Percentiles rank a stretch among this genome's conserved stretches.
Conservation (phyloP, 2,329 filamentous ascomycete genomes). For the Cercospora janseana region DNA sequence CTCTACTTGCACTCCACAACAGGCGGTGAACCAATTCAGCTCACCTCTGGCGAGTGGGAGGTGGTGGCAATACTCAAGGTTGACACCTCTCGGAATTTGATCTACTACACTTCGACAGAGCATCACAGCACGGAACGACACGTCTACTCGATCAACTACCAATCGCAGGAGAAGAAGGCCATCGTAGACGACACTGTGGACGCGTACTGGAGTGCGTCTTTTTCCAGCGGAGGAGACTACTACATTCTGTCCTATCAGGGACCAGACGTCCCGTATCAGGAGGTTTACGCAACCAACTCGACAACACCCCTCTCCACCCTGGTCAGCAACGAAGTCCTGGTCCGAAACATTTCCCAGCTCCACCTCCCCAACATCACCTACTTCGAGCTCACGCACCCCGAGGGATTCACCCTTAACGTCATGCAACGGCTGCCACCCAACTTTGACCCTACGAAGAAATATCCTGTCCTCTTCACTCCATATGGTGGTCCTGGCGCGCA, state of each 20-base stretch:
- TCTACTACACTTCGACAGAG: conserved; percentile 66
- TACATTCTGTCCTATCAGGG: conserved; percentile 65
- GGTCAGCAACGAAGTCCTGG: conserved; percentile 59
- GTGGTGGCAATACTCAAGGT: conserved; percentile 60
- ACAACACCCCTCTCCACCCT: conserved; percentile 58
- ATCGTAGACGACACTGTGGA: conserved; percentile 61
- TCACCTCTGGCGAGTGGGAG: conserved; percentile 60
- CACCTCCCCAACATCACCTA: conserved; percentile 64
- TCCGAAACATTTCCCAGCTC: conserved; percentile 57
- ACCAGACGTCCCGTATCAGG: conserved; percentile 67
- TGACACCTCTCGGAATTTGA: conserved; percentile 54
- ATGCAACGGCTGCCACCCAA: conserved; percentile 64
- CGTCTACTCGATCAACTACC: conserved; percentile 64
- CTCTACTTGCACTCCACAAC: conserved; percentile 62
- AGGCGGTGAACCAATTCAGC: conserved; percentile 51
- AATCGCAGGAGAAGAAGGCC: conserved; percentile 53
- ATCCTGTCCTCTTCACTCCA: conserved; percentile 65
- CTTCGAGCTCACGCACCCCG: conserved; percentile 61
- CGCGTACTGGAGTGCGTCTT: conserved; percentile 63
- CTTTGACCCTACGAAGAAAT: conserved; percentile 62
- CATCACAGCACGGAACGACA: conserved; percentile 66
- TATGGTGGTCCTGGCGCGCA: conserved; percentile 68
- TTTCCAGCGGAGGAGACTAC: conserved; percentile 61
- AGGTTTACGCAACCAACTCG: conserved; percentile 60
- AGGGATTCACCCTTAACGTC: conserved; percentile 62